These are phyloP conservation scores for Cordyceps tenuipes DNA, from an alignment of 2,329 filamentous ascomycete species.

Conservation along the genomic window DNA sequence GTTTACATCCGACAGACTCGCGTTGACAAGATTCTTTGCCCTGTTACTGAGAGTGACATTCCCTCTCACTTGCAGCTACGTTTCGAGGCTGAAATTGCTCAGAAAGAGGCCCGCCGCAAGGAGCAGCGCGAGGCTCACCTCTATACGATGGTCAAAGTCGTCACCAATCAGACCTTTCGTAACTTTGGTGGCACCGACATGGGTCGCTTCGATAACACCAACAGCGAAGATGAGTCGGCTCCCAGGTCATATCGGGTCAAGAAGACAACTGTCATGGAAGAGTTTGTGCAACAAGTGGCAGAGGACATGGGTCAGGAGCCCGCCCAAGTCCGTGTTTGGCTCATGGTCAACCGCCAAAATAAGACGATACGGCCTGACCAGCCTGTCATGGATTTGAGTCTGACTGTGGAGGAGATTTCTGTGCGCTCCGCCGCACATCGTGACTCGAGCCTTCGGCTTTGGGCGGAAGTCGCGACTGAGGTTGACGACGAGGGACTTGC, in stretches of 20 bases:
- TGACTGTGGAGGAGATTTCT: constrained; percentile 66
- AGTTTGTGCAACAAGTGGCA: constrained; percentile 65
- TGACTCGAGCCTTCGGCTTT: constrained; percentile 70
- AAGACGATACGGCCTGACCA: constrained; percentile 90
- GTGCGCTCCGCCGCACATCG: constrained; percentile 46
- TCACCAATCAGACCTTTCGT: constrained; percentile 74
- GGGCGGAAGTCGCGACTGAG: constrained; percentile 71
- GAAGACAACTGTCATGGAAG: constrained; percentile 64
- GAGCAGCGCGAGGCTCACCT: constrained; percentile 92
- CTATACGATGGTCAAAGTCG: constrained; percentile 76
- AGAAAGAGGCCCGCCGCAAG: constrained; percentile 68
- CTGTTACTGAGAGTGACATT: constrained; percentile 68
- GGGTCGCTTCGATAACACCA: constrained; percentile 55
- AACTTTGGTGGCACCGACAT: constrained; percentile 80
- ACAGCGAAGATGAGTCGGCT: constrained; percentile 58
- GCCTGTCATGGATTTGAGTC: constrained; percentile 67
- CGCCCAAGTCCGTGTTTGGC: constrained; percentile 73
- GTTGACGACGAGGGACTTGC: constrained; percentile 59
- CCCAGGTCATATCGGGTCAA: constrained; percentile 67
- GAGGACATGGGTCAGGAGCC: constrained; percentile 60
- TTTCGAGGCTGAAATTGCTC: constrained; percentile 73
- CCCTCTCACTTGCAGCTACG: constrained; percentile 56
- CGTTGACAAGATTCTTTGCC: constrained; percentile 72
- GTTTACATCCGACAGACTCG: constrained; percentile 89
- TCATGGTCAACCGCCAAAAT: constrained; percentile 98